Percentiles rank a stretch among this genome's conserved stretches.
Evolutionary conservation across 2,329 filamentous ascomycete genomes (phyloP).

Genomic region (Curvularia lunata): DNA sequence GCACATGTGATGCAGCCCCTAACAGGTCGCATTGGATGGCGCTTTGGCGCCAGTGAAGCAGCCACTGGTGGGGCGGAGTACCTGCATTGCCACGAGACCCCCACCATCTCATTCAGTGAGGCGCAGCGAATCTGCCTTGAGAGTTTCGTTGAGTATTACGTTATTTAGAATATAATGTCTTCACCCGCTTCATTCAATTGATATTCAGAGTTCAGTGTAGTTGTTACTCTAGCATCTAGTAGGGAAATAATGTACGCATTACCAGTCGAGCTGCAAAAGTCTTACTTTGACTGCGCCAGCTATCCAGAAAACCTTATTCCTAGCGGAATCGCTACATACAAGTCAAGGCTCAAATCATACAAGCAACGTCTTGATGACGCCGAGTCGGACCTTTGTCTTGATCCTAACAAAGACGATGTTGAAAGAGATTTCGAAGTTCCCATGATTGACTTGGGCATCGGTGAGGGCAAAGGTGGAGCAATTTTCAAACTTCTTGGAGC

Average conservation of each 20-base stretch:
- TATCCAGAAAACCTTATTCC: slow-evolving; percentile 26
- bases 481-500: not conserved
- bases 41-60: not conserved
- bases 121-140: slow-evolving; percentile 1
- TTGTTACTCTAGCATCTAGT: not conserved
- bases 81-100: not conserved
- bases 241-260: slow-evolving; percentile 3
- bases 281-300: slow-evolving; percentile 7
- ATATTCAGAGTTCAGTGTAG: not conserved
- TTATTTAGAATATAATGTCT: not conserved
- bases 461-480: slow-evolving; percentile 20
- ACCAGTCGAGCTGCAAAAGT: slow-evolving; percentile 14
- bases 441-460: slow-evolving; percentile 19
- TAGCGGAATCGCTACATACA: slow-evolving; percentile 14
- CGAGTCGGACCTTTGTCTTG: slow-evolving; percentile 21
- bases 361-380: slow-evolving; percentile 17
- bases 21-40: not conserved
- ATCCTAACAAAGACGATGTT: slow-evolving; percentile 10
- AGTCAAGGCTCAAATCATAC: slow-evolving; percentile 21
- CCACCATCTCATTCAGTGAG: not conserved
- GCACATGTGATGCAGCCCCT: not conserved
- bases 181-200: not conserved
- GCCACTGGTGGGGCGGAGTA: not conserved
- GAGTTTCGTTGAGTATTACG: no score
- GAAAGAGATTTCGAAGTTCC: slow-evolving; percentile 21